Evolutionary conservation across 75 land plant genomes (phyloP), one percentile per base, ranked within the genome.

Genomic region (Gnetum montanum): DNA sequence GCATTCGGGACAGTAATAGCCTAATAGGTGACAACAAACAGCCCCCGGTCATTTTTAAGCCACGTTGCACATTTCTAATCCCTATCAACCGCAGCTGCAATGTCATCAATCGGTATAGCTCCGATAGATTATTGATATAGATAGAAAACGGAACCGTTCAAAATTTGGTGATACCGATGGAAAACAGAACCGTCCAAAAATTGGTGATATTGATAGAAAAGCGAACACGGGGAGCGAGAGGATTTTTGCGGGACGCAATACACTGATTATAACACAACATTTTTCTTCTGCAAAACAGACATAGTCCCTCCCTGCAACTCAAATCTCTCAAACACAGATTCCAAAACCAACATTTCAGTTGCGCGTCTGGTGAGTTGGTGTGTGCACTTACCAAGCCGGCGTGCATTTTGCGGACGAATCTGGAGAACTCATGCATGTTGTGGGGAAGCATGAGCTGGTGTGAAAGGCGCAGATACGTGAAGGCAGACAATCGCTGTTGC

Each of bases 331-430:
- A 34, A 4, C 11, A 8, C 27, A 41, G 29, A 43, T 22, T 4
- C 18, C 12, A 15, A 28, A 18, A 33, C 16, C 59, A 57, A 15
- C 20, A 33, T 23, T n/a, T n/a, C n/a, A n/a, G n/a, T n/a, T n/a
- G n/a, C n/a, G n/a, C n/a, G n/a, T n/a, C n/a, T n/a, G n/a, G n/a
- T 41, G 5, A 41, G 13, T 15, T 41, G 43, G 43, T 30, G 8
- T 6, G 8, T 33, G 43, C 23, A 27, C 62, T 56, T 77, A 84
- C 83, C 65, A 69, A 68, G 57, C 82, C 74, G 31, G 77, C 83
- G 56, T 84, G 83, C 81, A 84, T 80, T 54, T 59, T 69, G 61
- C 57, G 63, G 16, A 80, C 78, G 60, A 80, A 84, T 4, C 24
- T 56, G 54, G 59, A 69, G 48, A 84, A 84, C 46, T 76, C 58